Percentiles rank a stretch among this genome's conserved stretches.
Conservation (phyloP, 2,329 filamentous ascomycete species). For the Talaromyces rugulosus region DNA sequence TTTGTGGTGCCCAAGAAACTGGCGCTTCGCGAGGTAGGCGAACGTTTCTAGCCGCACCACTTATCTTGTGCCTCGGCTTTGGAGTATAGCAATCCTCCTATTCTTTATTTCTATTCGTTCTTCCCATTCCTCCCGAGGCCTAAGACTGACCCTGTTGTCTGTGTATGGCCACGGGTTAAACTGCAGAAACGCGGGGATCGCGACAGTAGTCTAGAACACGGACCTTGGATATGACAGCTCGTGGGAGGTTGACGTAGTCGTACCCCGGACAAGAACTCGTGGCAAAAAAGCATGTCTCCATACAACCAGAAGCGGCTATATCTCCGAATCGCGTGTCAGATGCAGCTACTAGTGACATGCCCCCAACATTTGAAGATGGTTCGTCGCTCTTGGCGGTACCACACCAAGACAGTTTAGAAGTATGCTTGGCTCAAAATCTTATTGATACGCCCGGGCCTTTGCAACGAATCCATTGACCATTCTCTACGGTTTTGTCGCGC, state of each 20-base stretch:
- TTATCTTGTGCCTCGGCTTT: not conserved
- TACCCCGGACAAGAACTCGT: not conserved
- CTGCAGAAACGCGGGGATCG: not conserved
- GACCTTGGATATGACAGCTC: not conserved
- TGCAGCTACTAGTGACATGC: not conserved
- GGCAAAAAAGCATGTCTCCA: not conserved
- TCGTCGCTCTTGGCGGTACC: not conserved
- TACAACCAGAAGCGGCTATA: not conserved
- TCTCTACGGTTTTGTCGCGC: not conserved
- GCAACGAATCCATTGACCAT: not conserved
- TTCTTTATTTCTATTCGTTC: not conserved
- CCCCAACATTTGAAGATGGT: too few relatives aligned
- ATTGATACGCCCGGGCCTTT: not conserved
- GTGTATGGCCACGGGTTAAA: not conserved
- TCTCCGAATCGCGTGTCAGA: not conserved
- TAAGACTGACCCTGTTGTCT: not conserved
- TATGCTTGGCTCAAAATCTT: not conserved
- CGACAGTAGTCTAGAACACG: not conserved
- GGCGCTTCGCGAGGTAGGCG: conserved; percentile 35
- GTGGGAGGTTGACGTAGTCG: not conserved
- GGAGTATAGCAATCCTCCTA: not conserved
- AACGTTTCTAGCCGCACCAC: conserved; percentile 31
- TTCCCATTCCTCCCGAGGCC: not conserved
- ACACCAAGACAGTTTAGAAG: not conserved
- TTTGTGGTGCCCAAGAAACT: conserved; percentile 57